Conservation (phyloP, 2,329 filamentous ascomycete species). For the Cladosporium sp. region DNA sequence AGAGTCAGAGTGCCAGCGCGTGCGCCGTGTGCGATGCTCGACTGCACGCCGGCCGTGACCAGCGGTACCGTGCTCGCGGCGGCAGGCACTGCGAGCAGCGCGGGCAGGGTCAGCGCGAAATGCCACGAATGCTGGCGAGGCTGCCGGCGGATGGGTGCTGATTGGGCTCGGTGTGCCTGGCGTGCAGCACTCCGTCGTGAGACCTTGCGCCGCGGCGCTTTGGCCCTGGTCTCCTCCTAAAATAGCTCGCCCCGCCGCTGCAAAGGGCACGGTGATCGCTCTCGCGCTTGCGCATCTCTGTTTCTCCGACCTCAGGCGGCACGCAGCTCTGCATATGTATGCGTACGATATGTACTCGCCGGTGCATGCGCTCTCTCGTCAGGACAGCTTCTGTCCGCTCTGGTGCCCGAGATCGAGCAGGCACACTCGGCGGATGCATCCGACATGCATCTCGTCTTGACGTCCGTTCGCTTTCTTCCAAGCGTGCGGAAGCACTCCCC, state of each 20-base stretch:
- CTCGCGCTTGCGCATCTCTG: background rate
- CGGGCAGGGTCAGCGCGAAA: background rate
- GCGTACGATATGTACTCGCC: background rate
- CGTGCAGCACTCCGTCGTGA: background rate
- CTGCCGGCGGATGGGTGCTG: background rate
- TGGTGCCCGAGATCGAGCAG: background rate
- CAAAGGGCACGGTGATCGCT: background rate
- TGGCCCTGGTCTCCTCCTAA: background rate
- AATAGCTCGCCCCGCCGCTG: background rate
- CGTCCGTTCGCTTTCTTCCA: background rate
- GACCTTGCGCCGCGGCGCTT: background rate
- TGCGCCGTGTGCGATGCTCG: constrained; percentile 4
- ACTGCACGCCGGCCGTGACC: constrained; percentile 1
- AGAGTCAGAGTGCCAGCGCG: constrained; percentile 3
- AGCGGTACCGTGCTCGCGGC: background rate
- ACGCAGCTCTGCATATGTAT: background rate
- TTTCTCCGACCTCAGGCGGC: background rate
- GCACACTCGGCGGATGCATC: background rate
- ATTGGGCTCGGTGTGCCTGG: background rate
- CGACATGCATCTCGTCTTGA: background rate
- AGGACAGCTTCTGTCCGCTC: background rate
- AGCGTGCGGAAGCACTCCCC: background rate
- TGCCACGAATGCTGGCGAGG: constrained; percentile 3
- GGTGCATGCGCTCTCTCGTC: background rate
- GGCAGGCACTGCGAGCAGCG: background rate